Conservation (phyloP, 2,329 filamentous ascomycete genomes). For the Penicillium sp. region DNA sequence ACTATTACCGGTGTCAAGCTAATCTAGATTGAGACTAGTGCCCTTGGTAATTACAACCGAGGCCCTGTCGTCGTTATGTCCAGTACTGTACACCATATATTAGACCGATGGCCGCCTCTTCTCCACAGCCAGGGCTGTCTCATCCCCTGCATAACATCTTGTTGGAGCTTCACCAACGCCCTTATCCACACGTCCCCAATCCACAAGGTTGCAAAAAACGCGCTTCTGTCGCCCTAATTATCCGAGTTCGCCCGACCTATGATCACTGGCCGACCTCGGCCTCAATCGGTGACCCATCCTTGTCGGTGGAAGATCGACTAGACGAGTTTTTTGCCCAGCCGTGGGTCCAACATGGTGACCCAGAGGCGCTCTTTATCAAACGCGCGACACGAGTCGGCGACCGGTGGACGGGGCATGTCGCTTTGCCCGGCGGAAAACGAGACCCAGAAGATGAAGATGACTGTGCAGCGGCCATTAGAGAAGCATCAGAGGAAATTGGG, state of each 20-base stretch:
- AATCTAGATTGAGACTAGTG: background rate
- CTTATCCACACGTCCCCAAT: constrained; percentile 47
- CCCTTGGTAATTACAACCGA: background rate
- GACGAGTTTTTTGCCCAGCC: constrained; percentile 62
- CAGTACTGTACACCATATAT: background rate
- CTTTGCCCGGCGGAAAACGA: constrained; percentile 66
- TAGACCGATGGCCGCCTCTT: constrained; percentile 3
- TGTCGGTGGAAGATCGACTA: constrained; percentile 44
- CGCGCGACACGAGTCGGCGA: constrained; percentile 65
- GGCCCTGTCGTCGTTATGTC: background rate
- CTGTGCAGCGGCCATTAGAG: constrained; percentile 62
- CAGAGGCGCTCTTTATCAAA: constrained; percentile 72
- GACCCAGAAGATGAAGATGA: constrained; percentile 66
- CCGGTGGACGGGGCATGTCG: constrained; percentile 69
- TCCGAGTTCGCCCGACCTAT: constrained; percentile 62
- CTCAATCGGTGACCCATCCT: constrained; percentile 20
- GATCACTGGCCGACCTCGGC: constrained; percentile 51
- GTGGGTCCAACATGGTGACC: constrained; percentile 67
- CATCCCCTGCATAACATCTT: constrained; percentile 34
- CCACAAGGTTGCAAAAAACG: constrained; percentile 55
- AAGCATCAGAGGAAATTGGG: constrained; percentile 68
- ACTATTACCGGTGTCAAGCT: background rate
- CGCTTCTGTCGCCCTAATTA: constrained; percentile 66
- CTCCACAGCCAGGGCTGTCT: constrained; percentile 17
- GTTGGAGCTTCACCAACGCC: constrained; percentile 33